These are phyloP conservation scores for Pyrenopolyporus hunteri DNA, from an alignment of 495 filamentous ascomycete genomes.

Conservation along the genomic window DNA sequence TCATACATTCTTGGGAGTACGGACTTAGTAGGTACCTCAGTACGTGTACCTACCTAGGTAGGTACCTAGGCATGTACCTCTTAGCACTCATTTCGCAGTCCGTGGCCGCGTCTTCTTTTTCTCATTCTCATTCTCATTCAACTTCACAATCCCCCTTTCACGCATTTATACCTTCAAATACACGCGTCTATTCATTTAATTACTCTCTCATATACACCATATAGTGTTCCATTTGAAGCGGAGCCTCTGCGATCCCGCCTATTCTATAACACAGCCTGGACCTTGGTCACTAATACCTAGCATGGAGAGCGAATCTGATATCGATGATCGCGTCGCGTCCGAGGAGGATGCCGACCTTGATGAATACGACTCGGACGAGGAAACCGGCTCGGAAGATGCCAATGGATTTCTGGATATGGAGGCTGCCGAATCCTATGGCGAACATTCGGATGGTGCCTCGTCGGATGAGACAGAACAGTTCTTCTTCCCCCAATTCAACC, in stretches of 20 bases:
- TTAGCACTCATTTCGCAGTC: too few relatives aligned
- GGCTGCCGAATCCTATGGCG: constrained; percentile 35
- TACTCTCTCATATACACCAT: too few relatives aligned
- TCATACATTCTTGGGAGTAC: too few relatives aligned
- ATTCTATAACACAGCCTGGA: too few relatives aligned
- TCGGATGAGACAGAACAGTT: constrained; percentile 6
- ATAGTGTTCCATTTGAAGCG: background rate
- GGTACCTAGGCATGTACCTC: too few relatives aligned
- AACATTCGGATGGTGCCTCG: constrained; percentile 3
- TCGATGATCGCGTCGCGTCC: constrained; percentile 23
- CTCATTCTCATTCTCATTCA: background rate
- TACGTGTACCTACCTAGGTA: too few relatives aligned
- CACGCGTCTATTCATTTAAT: too few relatives aligned
- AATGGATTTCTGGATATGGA: constrained; percentile 41
- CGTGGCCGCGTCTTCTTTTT: too few relatives aligned
- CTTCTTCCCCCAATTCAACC: constrained; percentile 51
- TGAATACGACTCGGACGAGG: constrained; percentile 9
- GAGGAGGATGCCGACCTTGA: constrained; percentile 17
- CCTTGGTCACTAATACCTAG: background rate
- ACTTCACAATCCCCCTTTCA: background rate
- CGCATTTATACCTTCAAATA: too few relatives aligned
- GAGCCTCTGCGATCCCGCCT: background rate
- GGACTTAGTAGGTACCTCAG: too few relatives aligned
- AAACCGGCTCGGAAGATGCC: constrained; percentile 12
- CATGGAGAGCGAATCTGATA: constrained; percentile 36